Percentiles rank a stretch among this genome's conserved stretches.
Conservation (phyloP, 2,329 filamentous ascomycete species). For the Epichloe bromicola region DNA sequence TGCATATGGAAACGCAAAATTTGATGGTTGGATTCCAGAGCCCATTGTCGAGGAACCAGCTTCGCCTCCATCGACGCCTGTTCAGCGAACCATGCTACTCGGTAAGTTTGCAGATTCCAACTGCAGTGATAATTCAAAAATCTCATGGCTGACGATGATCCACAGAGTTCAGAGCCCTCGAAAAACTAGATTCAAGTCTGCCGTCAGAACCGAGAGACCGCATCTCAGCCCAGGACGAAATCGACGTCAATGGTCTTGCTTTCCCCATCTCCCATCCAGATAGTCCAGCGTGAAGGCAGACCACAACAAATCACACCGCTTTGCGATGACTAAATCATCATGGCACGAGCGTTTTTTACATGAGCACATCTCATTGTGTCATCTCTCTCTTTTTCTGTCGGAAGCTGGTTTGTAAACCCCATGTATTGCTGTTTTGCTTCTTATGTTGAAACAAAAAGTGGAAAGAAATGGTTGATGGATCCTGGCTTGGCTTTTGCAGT, state of each 20-base stretch:
- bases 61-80: slow-evolving; percentile 14
- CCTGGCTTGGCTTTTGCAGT: not conserved
- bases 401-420: not conserved
- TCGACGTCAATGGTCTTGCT: not conserved
- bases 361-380: not conserved
- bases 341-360: not conserved
- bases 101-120: slow-evolving; percentile 12
- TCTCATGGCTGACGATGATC: not conserved
- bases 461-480: not conserved
- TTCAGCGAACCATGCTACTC: slow-evolving; percentile 14
- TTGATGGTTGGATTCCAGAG: slow-evolving; percentile 13
- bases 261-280: not conserved
- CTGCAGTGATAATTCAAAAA: no score
- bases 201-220: not conserved
- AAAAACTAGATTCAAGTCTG: not conserved
- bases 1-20: not conserved
- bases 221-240: not conserved
- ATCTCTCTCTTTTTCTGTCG: not conserved
- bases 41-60: slow-evolving; percentile 23
- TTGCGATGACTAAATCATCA: no score
- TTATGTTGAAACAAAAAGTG: not conserved
- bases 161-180: not conserved
- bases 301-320: not conserved
- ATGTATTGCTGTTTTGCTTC: not conserved
- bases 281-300: not conserved